These are phyloP conservation scores for Candida pseudoviswanathii DNA, from an alignment of 1,139 yeast species.

Conservation along the genomic window DNA sequence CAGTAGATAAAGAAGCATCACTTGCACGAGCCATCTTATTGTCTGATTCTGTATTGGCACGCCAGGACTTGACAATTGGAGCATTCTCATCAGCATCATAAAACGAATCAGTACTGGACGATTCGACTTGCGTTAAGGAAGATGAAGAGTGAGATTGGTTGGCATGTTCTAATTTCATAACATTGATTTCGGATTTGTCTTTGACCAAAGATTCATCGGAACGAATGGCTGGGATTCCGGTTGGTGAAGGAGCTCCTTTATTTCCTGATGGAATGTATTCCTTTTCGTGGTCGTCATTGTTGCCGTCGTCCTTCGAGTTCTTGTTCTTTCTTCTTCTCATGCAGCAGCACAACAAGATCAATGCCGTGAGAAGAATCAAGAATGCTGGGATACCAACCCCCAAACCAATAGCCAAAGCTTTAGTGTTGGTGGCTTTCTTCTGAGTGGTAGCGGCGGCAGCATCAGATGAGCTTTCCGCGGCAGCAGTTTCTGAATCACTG, in stretches of 20 bases:
- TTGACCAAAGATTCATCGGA: slow-evolving; percentile 7
- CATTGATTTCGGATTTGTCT: slow-evolving; percentile 30
- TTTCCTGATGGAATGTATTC: slow-evolving; percentile 4
- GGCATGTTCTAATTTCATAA: slow-evolving; percentile 49
- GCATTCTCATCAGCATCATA: slow-evolving; percentile 23
- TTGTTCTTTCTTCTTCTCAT: slow-evolving; percentile 45
- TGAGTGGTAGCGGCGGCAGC: slow-evolving; percentile 16
- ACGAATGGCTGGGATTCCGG: neutral
- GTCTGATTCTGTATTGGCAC: slow-evolving; percentile 48
- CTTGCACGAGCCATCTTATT: slow-evolving; percentile 43
- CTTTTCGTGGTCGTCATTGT: slow-evolving; percentile 5
- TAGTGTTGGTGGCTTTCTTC: slow-evolving; percentile 17
- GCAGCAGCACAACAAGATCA: slow-evolving; percentile 63
- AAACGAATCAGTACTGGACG: slow-evolving; percentile 12
- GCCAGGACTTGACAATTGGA: slow-evolving; percentile 70
- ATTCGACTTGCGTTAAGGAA: slow-evolving; percentile 41
- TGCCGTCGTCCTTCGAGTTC: slow-evolving; percentile 24
- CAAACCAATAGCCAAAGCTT: slow-evolving; percentile 75
- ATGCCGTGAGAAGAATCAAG: slow-evolving; percentile 46
- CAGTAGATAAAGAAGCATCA: slow-evolving; percentile 75
- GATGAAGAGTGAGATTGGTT: slow-evolving; percentile 31
- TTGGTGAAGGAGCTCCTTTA: neutral
- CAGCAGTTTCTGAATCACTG: slow-evolving; percentile 14
- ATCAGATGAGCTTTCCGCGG: slow-evolving; percentile 20
- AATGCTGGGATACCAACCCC: slow-evolving; percentile 82